Evolutionary conservation across 495 filamentous ascomycete genomes (phyloP).

Genomic region (Entonaema liquescens): DNA sequence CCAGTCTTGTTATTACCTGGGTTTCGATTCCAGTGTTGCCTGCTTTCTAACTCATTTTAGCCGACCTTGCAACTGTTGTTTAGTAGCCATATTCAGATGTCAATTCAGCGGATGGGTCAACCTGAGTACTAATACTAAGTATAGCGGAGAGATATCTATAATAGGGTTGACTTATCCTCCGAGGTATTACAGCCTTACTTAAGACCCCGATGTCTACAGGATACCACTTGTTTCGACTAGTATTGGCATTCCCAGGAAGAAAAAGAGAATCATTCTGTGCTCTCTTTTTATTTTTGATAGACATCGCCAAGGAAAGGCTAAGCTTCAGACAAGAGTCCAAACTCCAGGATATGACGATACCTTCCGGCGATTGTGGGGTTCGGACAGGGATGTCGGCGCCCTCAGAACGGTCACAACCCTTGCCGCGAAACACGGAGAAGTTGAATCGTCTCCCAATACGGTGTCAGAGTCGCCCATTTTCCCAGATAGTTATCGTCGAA

Average conservation of each 20-base stretch:
- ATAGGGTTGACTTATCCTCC: no score
- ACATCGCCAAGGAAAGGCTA: conserved; percentile 17
- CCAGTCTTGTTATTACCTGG: neutral
- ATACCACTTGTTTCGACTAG: neutral
- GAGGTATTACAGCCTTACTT: no score
- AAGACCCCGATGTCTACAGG: no score
- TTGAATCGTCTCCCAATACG: neutral
- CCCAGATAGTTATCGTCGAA: neutral
- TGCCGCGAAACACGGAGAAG: conserved; percentile 38
- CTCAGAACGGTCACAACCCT: conserved; percentile 22
- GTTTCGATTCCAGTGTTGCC: neutral
- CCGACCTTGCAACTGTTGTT: neutral
- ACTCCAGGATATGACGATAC: conserved; percentile 18
- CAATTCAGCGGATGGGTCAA: neutral
- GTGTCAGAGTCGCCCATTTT: conserved; percentile 20
- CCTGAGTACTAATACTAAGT: neutral
- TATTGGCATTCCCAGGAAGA: neutral
- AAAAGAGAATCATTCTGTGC: no score
- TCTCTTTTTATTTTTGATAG: neutral
- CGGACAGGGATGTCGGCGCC: conserved; percentile 17
- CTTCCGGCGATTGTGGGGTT: conserved; percentile 26
- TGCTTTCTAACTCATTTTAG: neutral
- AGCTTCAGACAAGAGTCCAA: conserved; percentile 30
- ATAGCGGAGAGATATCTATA: neutral
- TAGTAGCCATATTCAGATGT: neutral